Base-by-base conservation (phyloP, 805 yeast genomes). In the Teunomyces aglyptinius region DNA sequence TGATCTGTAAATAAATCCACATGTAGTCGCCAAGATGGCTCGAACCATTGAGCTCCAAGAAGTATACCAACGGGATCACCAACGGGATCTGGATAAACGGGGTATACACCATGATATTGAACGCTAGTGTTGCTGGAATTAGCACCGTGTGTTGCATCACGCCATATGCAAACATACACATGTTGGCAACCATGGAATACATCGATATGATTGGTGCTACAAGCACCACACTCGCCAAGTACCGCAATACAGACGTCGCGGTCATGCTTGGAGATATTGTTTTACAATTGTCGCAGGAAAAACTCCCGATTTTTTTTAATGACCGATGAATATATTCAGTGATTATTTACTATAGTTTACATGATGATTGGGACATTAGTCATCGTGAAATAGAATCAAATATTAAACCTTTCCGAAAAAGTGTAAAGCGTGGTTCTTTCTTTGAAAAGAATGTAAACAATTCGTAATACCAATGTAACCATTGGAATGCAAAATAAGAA, bases 81-180 rank as follows among this genome's bases (percentile, higher is more conserved):
- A 52, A 38, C 10, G 55, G 55, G 13, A 49, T 41, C 40, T 33
- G 36, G 27, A 52, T 22, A 35, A 52, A 47, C n/a, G 50, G 50
- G 5, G 48, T 47, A 32, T 49, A 52, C 5, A 52, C 29, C 26
- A 45, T 31, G 12, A 52, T 49, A 24, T 43, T 41, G 33, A 52
- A 38, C 24, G 45, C 34, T 2, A 52, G 42, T 19, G 20, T 28
- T 5, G 46, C 6, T 6, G 55, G 55, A 13, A 46, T 33, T n/a
- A 46, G 12, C 12, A 46, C 11, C 15, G 49, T 41, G 20, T 46
- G 49, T 5, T 33, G 32, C 19, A 41, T 11, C 7, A 38, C 15
- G 3, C 38, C 38, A 10, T 6, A 24, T 13, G 11, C 12, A 20
- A 15, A 18, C 16, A 18, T 8, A 6, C 22, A 18, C 13, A 19